These are phyloP conservation scores for Carex littledalei DNA, from an alignment of 176 grass and related monocot species.

Conservation along the genomic window DNA sequence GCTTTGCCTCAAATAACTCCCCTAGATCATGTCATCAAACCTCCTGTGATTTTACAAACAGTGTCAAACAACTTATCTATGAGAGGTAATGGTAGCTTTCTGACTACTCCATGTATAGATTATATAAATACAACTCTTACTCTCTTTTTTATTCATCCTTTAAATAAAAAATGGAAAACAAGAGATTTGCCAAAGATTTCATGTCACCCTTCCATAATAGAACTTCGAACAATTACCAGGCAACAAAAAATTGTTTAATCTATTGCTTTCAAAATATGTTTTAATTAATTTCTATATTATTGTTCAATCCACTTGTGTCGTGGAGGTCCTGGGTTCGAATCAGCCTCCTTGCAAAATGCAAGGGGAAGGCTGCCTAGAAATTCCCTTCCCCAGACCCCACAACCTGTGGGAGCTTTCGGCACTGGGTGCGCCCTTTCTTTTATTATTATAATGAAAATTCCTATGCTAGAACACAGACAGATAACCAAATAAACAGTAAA, in stretches of 20 bases:
- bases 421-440: no score
- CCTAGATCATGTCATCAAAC: neutral
- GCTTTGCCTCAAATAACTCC: neutral
- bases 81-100: neutral
- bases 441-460: neutral
- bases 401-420: no score
- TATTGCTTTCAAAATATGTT: neutral
- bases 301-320: no score
- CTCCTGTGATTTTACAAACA: neutral
- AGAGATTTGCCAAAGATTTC: neutral
- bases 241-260: neutral
- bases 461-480: neutral
- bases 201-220: neutral
- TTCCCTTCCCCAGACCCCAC: no score
- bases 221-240: neutral
- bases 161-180: neutral
- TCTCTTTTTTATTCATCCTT: neutral
- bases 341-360: no score
- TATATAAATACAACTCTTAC: neutral
- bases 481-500: neutral
- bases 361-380: no score
- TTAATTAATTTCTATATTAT: neutral
- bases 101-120: neutral
- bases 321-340: no score
- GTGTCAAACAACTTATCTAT: neutral